These are phyloP conservation scores for Drosera spatulata DNA, from an alignment of 179 eudicot species.

Conservation along the genomic window DNA sequence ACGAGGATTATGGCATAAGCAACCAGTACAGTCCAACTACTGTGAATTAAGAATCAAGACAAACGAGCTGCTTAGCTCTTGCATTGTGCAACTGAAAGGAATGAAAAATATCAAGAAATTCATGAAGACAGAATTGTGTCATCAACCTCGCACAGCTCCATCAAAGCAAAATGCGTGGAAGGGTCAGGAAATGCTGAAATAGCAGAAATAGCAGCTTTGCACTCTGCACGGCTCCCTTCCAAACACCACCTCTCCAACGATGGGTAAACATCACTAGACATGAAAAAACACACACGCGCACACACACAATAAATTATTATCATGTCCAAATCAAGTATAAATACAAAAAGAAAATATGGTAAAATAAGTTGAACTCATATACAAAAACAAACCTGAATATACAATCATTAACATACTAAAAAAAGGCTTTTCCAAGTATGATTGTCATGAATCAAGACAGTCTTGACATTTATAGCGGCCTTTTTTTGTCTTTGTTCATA, in stretches of 20 bases:
- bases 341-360: no score
- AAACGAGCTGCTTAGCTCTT: not conserved
- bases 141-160: constrained; percentile 56
- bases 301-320: not conserved
- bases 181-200: constrained; percentile 43
- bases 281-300: constrained; percentile 9
- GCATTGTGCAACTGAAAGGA: not conserved
- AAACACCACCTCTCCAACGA: constrained; percentile 66
- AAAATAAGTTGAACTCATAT: no score
- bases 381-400: no score
- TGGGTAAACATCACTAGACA: constrained; percentile 67
- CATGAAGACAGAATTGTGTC: constrained; percentile 5
- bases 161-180: constrained; percentile 31
- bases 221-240: constrained; percentile 73
- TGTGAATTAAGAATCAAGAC: no score
- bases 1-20: no score
- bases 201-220: constrained; percentile 74
- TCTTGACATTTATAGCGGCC: no score
- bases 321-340: no score
- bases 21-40: no score
- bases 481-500: no score
- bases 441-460: no score
- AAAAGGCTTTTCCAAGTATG: no score
- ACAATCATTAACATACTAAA: no score
- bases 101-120: not conserved